A percentile compares a stretch with the other conserved stretches of the same genome.
These are phyloP conservation scores for Lindgomyces ingoldianus DNA, from an alignment of 495 filamentous ascomycete genomes.

Conservation along the genomic window DNA sequence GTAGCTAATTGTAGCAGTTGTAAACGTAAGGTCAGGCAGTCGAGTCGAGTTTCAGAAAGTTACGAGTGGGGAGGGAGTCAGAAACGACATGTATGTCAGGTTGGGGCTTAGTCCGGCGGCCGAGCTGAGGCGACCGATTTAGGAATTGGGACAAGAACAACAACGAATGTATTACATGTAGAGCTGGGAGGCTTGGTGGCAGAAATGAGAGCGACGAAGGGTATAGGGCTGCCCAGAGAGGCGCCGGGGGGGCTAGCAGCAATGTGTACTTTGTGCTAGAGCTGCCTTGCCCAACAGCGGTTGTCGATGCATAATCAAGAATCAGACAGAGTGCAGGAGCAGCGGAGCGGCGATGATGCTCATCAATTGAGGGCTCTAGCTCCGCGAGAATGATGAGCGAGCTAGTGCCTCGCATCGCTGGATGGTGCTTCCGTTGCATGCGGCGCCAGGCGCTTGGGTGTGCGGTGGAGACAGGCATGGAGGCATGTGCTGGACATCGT, in stretches of 20 bases:
- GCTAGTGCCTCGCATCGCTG: slow-evolving; percentile 1
- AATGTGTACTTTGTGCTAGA: slow-evolving; percentile 3
- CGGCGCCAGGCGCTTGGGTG: slow-evolving; percentile 35
- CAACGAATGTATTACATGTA: slow-evolving; percentile 9
- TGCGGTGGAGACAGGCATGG: background rate
- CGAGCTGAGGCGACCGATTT: slow-evolving; percentile 15
- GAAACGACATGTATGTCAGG: slow-evolving; percentile 12
- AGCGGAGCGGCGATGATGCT: slow-evolving; percentile 19
- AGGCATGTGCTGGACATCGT: background rate
- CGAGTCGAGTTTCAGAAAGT: slow-evolving; percentile 27
- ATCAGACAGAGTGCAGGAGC: slow-evolving; percentile 17
- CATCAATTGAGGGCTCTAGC: slow-evolving; percentile 30
- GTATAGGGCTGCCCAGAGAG: background rate
- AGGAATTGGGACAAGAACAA: background rate
- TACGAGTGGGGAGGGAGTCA: background rate
- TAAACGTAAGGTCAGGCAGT: slow-evolving; percentile 12
- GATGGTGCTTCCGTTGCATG: slow-evolving; percentile 26
- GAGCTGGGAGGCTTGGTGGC: background rate
- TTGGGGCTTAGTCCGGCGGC: slow-evolving; percentile 22
- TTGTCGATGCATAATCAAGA: slow-evolving; percentile 40
- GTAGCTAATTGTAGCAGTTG: slow-evolving; percentile 3
- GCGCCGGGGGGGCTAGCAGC: slow-evolving; percentile 1
- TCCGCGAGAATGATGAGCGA: slow-evolving; percentile 17
- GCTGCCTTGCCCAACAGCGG: slow-evolving; percentile 20
- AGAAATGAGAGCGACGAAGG: slow-evolving; percentile 3